A percentile compares a stretch with the other conserved stretches of the same genome.
Evolutionary conservation across 495 filamentous ascomycete species (phyloP).

Genomic region (Daldinia decipiens): DNA sequence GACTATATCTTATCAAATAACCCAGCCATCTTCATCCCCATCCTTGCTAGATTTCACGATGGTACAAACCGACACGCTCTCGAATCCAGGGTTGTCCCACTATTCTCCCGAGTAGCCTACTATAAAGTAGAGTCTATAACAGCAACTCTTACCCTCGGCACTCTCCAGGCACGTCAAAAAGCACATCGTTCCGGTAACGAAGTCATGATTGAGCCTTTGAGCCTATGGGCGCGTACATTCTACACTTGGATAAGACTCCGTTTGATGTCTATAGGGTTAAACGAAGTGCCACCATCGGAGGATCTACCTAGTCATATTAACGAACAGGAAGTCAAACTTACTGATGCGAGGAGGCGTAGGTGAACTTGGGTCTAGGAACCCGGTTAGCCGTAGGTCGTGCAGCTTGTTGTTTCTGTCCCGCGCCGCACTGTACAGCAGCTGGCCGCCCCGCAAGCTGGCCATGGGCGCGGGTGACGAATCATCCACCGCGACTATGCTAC

Average conservation of each 20-base stretch:
- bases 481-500: not conserved
- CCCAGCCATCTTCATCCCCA: not conserved
- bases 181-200: not conserved
- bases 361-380: not conserved
- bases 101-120: not conserved
- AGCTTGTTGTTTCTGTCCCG: not conserved
- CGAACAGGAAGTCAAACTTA: not conserved
- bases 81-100: not conserved
- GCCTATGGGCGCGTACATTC: not conserved
- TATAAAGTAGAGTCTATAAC: not conserved
- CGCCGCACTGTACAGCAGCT: not conserved
- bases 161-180: not conserved
- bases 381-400: not conserved
- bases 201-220: not conserved
- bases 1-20: not conserved
- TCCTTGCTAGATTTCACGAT: not conserved
- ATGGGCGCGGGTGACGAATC: not conserved
- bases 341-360: not conserved
- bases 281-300: not conserved
- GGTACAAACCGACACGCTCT: not conserved
- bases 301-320: not conserved
- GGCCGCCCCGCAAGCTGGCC: not conserved
- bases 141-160: not conserved
- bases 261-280: not conserved
- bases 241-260: not conserved